phyloP scores from a whole-genome alignment of 139 green algal genomes.

The Picochlorum sp. region DNA sequence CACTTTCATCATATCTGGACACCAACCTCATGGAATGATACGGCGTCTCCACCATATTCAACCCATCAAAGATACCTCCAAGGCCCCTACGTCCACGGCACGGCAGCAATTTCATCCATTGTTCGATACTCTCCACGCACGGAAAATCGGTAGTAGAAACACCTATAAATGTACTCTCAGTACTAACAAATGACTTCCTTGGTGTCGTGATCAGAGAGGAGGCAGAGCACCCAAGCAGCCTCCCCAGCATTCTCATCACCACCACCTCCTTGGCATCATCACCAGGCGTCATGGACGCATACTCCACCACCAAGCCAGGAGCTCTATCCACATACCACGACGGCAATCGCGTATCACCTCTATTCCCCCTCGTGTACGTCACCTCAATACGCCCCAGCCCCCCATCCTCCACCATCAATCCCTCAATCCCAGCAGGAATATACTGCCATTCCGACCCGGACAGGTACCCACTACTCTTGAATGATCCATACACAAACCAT shows the following conservation, averaged over 20 bases:
- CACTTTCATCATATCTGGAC: background rate
- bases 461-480: too few relatives aligned
- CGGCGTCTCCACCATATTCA: background rate
- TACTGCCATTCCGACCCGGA: background rate
- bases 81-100: constrained; percentile 53
- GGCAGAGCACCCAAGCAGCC: background rate
- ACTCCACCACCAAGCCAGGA: background rate
- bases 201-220: background rate
- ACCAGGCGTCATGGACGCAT: background rate
- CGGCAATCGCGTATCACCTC: background rate
- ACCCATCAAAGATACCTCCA: background rate
- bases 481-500: too few relatives aligned
- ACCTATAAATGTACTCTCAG: constrained; percentile 40
- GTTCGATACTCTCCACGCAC: constrained; percentile 86
- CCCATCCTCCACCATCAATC: background rate
- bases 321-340: background rate
- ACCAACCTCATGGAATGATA: background rate
- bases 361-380: background rate
- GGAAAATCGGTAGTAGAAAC: constrained; percentile 62
- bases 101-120: constrained; percentile 85
- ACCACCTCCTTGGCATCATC: background rate
- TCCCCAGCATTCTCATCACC: constrained; percentile 6
- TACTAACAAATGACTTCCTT: background rate
- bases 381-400: background rate
- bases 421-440: background rate